phyloP scores from a whole-genome alignment of 805 yeast species.

The Pichia heedii region DNA sequence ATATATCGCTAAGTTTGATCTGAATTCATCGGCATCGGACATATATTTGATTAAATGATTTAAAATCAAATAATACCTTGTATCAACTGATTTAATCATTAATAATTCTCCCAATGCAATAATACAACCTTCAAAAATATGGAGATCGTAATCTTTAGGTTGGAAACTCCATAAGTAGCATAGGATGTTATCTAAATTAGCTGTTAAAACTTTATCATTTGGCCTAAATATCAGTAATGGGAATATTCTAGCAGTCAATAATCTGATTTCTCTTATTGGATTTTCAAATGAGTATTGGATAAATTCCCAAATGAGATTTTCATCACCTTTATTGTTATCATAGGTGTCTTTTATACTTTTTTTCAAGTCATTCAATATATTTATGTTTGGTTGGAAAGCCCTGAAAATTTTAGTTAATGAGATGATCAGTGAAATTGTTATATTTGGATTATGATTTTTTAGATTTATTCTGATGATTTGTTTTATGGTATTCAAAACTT shows the following conservation, averaged over 20 bases:
- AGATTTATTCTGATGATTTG: slow-evolving; percentile 7
- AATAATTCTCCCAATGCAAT: slow-evolving; percentile 61
- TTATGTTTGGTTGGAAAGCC: slow-evolving; percentile 36
- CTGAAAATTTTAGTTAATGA: slow-evolving; percentile 41
- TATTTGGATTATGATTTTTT: slow-evolving; percentile 15
- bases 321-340: slow-evolving; percentile 9
- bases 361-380: background rate
- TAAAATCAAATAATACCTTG: slow-evolving; percentile 55
- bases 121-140: slow-evolving; percentile 50
- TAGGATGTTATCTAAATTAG: slow-evolving; percentile 37
- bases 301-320: slow-evolving; percentile 30
- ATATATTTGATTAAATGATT: slow-evolving; percentile 58
- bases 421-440: slow-evolving; percentile 36
- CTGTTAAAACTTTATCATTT: slow-evolving; percentile 32
- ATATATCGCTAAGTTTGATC: slow-evolving; percentile 60
- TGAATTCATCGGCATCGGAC: slow-evolving; percentile 56
- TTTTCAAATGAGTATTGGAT: slow-evolving; percentile 32
- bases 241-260: slow-evolving; percentile 39
- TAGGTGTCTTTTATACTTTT: too few species aligned
- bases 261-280: slow-evolving; percentile 46
- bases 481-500: slow-evolving; percentile 19
- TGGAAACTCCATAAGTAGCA: slow-evolving; percentile 34
- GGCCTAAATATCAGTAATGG: slow-evolving; percentile 43
- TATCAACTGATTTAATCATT: slow-evolving; percentile 48
- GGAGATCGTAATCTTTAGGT: slow-evolving; percentile 21